Evolutionary conservation across 345 rosid species (phyloP).

Genomic region (Brassica carinata): DNA sequence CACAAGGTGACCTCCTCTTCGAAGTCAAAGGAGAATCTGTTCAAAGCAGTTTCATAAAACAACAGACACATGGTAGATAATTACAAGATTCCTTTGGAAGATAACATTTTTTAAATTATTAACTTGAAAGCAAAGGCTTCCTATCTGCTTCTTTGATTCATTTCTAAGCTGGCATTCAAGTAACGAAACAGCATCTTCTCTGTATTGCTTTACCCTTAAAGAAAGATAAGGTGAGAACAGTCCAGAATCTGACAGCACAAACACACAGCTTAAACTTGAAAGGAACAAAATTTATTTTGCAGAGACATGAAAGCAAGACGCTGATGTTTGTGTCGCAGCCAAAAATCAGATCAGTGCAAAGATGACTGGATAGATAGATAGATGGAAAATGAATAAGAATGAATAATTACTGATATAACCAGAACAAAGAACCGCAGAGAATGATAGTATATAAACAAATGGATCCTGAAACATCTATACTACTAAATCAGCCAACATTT

Average conservation of each 20-base stretch:
- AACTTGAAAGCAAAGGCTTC: conserved; percentile 31
- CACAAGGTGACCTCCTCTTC: conserved; percentile 16
- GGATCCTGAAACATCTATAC: conserved; percentile 26
- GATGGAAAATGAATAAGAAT: conserved; percentile 15
- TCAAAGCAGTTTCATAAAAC: background rate
- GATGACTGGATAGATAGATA: background rate
- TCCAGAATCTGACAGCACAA: conserved; percentile 2
- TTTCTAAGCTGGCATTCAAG: conserved; percentile 18
- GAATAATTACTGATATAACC: conserved; percentile 29
- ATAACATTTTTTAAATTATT: background rate
- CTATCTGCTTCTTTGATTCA: conserved; percentile 27
- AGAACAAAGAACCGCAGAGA: conserved; percentile 13
- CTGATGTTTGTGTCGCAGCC: background rate
- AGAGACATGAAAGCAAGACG: conserved; percentile 15
- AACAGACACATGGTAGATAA: conserved; percentile 12
- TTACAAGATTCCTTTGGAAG: conserved; percentile 12
- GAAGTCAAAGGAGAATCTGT: conserved; percentile 21
- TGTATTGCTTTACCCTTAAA: conserved; percentile 18
- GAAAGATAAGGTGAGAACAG: background rate
- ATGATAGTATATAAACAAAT: conserved; percentile 23
- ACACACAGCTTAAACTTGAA: conserved; percentile 8
- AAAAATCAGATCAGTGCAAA: background rate
- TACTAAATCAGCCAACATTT: conserved; percentile 34
- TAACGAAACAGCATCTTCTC: conserved; percentile 10
- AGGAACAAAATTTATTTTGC: background rate